phyloP scores from a whole-genome alignment of 768 basidiomycete species.

The Suillus brevipes region DNA sequence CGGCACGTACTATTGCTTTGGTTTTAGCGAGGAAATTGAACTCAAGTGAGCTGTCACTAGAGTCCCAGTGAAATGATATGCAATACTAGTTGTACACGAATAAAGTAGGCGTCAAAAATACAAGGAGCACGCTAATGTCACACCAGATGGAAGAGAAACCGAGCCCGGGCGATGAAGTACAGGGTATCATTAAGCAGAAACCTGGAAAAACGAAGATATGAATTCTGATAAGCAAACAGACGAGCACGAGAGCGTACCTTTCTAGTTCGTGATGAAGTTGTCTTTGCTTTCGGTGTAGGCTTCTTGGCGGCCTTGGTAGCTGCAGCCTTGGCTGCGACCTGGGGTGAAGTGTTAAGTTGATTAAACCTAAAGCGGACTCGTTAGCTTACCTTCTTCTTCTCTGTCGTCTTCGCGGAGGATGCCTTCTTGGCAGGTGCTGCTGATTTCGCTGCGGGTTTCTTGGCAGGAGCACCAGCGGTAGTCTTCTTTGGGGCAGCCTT shows the following conservation, averaged over 20 bases:
- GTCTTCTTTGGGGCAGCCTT: constrained; percentile 37
- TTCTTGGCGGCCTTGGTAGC: constrained; percentile 30
- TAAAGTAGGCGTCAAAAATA: constrained; percentile 10
- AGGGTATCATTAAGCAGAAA: not conserved
- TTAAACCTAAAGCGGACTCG: not conserved
- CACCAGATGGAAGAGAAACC: not conserved
- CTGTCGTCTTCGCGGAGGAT: constrained; percentile 25
- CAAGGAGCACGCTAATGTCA: constrained; percentile 2
- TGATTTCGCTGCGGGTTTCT: constrained; percentile 8
- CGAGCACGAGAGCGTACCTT: not conserved
- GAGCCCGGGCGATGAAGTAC: not conserved
- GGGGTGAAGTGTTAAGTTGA: not conserved
- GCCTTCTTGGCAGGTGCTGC: constrained; percentile 18
- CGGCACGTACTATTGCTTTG: not conserved
- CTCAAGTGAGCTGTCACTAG: not conserved
- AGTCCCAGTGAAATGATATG: constrained; percentile 1
- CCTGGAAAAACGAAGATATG: not conserved
- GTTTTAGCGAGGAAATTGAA: not conserved
- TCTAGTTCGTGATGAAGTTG: constrained; percentile 2
- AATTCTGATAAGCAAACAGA: not conserved
- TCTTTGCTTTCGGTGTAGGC: constrained; percentile 15
- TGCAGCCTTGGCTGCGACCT: constrained; percentile 32
- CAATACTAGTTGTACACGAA: constrained; percentile 9
- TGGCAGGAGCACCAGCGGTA: constrained; percentile 21
- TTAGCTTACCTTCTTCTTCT: constrained; percentile 23